Conservation (phyloP, 176 grass and related monocot species). For the Phyllostachys edulis region DNA sequence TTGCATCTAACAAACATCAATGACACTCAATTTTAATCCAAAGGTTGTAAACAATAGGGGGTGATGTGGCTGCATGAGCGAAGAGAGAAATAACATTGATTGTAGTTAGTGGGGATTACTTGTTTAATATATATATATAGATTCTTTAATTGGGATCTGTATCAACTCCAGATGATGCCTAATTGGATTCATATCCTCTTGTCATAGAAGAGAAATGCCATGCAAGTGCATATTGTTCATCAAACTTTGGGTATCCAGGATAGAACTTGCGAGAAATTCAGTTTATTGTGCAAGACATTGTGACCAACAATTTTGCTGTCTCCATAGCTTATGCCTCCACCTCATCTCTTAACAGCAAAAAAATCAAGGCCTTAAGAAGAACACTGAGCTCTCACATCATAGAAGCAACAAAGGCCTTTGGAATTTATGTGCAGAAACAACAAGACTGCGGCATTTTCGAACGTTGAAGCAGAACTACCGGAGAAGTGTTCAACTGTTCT, state of each 20-base stretch:
- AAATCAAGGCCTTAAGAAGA: not conserved
- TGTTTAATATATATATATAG: no score
- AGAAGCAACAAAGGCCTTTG: not conserved
- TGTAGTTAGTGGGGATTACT: no score
- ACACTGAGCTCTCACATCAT: not conserved
- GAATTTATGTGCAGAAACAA: not conserved
- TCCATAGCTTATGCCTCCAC: not conserved
- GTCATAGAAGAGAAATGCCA: not conserved
- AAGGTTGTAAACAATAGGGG: no score
- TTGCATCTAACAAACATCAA: no score
- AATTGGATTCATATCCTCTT: not conserved
- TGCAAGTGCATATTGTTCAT: not conserved
- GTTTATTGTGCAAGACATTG: not conserved
- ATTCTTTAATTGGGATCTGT: slow-evolving; percentile 7
- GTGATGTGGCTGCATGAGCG: no score
- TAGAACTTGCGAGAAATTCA: not conserved
- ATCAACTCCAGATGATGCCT: not conserved
- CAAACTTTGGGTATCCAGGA: not conserved
- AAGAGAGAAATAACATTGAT: no score
- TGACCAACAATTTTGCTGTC: not conserved
- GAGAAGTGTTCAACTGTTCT: not conserved
- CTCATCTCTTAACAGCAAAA: not conserved
- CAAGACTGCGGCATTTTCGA: not conserved
- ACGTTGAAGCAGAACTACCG: not conserved
- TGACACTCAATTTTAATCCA: no score